These are phyloP conservation scores for Dipteronia dyeriana DNA, from an alignment of 345 rosid genomes.

Conservation along the genomic window DNA sequence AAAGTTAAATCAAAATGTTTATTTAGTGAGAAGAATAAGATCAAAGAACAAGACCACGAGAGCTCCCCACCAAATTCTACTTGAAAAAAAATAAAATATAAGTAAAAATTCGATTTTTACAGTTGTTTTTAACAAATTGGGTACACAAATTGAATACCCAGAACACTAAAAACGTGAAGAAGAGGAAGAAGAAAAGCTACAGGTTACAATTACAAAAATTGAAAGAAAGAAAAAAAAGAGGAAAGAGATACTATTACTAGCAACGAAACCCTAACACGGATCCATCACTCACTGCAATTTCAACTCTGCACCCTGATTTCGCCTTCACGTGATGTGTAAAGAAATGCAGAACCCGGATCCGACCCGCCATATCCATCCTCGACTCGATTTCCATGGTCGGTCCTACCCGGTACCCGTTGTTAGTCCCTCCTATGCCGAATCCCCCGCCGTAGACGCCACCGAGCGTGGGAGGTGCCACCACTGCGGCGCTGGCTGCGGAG, in stretches of 20 bases:
- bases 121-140: slow-evolving; percentile 26
- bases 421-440: slow-evolving; percentile 3
- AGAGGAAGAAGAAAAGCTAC: slow-evolving; percentile 23
- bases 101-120: slow-evolving; percentile 32
- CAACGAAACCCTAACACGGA: slow-evolving; percentile 89
- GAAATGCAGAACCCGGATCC: slow-evolving; percentile 77
- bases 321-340: slow-evolving; percentile 83
- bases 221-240: background rate
- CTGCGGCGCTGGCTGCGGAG: slow-evolving; percentile 24
- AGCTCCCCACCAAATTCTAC: slow-evolving; percentile 3
- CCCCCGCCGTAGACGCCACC: slow-evolving; percentile 30
- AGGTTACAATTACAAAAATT: background rate
- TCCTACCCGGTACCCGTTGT: slow-evolving; percentile 51
- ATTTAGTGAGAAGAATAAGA: background rate
- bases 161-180: background rate
- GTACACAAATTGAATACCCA: background rate
- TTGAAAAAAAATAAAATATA: background rate
- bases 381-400: slow-evolving; percentile 94
- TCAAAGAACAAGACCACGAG: background rate
- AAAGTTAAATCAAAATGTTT: slow-evolving; percentile 11
- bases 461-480: slow-evolving; percentile 14
- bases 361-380: slow-evolving; percentile 70
- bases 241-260: slow-evolving; percentile 37
- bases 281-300: slow-evolving; percentile 74
- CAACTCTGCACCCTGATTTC: slow-evolving; percentile 65